Conservation (phyloP, 495 filamentous ascomycete genomes). For the Lepidopterella palustris region DNA sequence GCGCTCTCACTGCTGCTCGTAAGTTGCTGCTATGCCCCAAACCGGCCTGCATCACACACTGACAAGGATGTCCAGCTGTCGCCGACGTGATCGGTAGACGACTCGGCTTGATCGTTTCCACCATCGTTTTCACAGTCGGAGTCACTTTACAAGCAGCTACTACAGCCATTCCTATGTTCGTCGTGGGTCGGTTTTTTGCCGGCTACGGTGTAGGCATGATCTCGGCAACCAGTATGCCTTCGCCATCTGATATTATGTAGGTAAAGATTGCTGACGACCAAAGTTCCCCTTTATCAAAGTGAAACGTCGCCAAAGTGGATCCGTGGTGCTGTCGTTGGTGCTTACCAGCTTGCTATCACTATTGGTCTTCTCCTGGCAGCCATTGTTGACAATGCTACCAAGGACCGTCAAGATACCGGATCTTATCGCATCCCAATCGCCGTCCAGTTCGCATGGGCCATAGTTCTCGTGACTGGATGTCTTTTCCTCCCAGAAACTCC, state of each 20-base stretch:
- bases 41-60: too few species aligned
- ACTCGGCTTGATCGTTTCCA: conserved; percentile 54
- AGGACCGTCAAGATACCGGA: conserved; percentile 33
- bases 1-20: conserved; percentile 62
- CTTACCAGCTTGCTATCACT: conserved; percentile 40
- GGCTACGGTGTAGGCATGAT: conserved; percentile 40
- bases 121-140: conserved; percentile 64
- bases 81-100: conserved; percentile 72
- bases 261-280: not conserved
- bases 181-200: conserved; percentile 40
- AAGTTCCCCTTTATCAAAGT: conserved; percentile 50
- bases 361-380: conserved; percentile 39
- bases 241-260: not conserved
- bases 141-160: conserved; percentile 73
- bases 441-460: conserved; percentile 41
- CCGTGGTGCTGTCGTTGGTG: conserved; percentile 37
- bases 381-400: conserved; percentile 37
- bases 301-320: conserved; percentile 41
- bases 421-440: conserved; percentile 41
- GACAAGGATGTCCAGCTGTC: too few species aligned
- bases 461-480: conserved; percentile 34
- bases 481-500: conserved; percentile 48
- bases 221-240: conserved; percentile 26
- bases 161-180: conserved; percentile 34
- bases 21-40: not conserved